Percentiles rank a stretch among this genome's conserved stretches.
These are phyloP conservation scores for Cornus suecica DNA, from an alignment of 148 eudicot genomes.

Conservation along the genomic window DNA sequence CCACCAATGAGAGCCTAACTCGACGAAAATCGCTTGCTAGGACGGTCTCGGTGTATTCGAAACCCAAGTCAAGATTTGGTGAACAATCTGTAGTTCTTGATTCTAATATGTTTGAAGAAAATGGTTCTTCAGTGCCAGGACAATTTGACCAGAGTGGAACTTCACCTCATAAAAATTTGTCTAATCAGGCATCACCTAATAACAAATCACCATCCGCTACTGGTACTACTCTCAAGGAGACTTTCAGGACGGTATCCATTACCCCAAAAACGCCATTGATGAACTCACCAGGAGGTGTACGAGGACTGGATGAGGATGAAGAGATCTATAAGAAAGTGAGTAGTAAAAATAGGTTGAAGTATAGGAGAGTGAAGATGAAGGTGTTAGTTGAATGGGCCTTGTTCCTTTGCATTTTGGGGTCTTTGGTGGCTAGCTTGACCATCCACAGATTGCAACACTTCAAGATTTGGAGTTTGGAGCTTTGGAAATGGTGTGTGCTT, in stretches of 20 bases:
- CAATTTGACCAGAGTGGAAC: neutral
- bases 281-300: slow-evolving; percentile 21
- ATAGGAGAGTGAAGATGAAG: slow-evolving; percentile 49
- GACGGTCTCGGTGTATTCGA: slow-evolving; percentile 29
- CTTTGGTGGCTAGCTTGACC: slow-evolving; percentile 48
- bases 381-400: slow-evolving; percentile 46
- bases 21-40: slow-evolving; percentile 34
- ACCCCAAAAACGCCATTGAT: slow-evolving; percentile 33
- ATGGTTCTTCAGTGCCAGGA: slow-evolving; percentile 10
- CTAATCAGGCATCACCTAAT: slow-evolving; percentile 20
- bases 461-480: slow-evolving; percentile 39
- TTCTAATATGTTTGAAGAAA: slow-evolving; percentile 28
- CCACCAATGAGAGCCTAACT: slow-evolving; percentile 31
- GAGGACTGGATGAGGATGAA: slow-evolving; percentile 54
- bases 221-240: slow-evolving; percentile 14
- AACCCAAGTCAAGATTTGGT: slow-evolving; percentile 74
- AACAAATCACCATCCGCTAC: neutral
- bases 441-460: slow-evolving; percentile 27
- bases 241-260: slow-evolving; percentile 17
- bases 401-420: slow-evolving; percentile 39
- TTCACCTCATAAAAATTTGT: slow-evolving; percentile 12
- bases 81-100: slow-evolving; percentile 54
- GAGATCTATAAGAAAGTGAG: slow-evolving; percentile 71
- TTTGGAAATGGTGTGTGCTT: slow-evolving; percentile 74
- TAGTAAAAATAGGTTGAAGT: slow-evolving; percentile 37